Evolutionary conservation across 2,329 filamentous ascomycete genomes (phyloP), one percentile per base, ranked within the genome.

Genomic region (Epichloe bromicola): DNA sequence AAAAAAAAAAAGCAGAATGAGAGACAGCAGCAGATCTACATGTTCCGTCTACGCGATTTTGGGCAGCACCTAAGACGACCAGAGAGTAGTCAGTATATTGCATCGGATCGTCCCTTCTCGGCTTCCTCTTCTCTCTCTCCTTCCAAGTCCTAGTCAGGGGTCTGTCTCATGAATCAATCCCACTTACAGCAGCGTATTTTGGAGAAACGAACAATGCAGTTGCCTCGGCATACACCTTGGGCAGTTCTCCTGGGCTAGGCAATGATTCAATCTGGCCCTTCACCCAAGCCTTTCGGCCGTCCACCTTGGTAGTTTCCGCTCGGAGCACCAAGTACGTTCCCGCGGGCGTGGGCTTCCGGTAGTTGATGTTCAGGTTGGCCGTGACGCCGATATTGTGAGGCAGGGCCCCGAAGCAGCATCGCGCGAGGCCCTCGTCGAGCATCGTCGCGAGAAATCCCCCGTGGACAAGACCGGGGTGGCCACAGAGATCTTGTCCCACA

Each of bases 211-310:
- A 97, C 58, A 98, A 69, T 3, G 85, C 89, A 63, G 85, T 85
- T 0, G 88, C 91, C 68, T 94, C 87, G 7, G 85, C 88, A 53
- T 96, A 66, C 46, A 90, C 75, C 15, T 75, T 68, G 1, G 83
- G 82, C 58, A 75, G 72, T 66, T 83, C 76, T 8, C 80, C 79
- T 36, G 58, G 71, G 72, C 74, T 53, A 7, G 79, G 78, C 54
- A 97, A 68, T 51, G 87, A 83, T 75, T 95, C 89, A 60, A 97
- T 83, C 58, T 80, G 79, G 1, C 88, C 93, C 69, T 86, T 84
- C 1, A 96, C 88, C 88, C 88, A 96, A 12, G 89, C 91, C 72
- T 97, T 97, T 55, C 93, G 77, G 1, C 93, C 91, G 63, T 97
- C 89, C 1, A 91, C 86, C 70, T 85, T 90, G 10, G 79, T 83